Evolutionary conservation across 345 rosid genomes (phyloP), one percentile per base, ranked within the genome.

Genomic region (Rhodomyrtus tomentosa): DNA sequence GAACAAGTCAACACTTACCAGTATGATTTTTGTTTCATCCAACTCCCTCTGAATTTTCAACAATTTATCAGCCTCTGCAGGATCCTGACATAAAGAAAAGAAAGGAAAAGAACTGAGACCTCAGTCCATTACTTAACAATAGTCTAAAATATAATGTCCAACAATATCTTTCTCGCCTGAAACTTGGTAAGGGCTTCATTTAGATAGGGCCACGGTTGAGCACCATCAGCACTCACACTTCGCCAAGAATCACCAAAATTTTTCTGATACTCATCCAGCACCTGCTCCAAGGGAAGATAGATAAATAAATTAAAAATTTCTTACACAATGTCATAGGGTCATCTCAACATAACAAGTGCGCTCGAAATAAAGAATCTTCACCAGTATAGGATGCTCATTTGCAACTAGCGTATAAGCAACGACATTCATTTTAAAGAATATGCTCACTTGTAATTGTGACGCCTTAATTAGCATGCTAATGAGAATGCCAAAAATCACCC

Each of bases 1-100:
- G 48, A 27, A 82, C 20, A 27, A 76, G 21, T 54, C 10, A 32
- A 81, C 29, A 91, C 98, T 93, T 91, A 98, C 98, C 81, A 98
- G 99, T 87, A 98, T 95, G 87, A 98, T 96, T 90, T 98, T 98
- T 12, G 99, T 98, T 87, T 98, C 99, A 87, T 98, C 99, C 94
- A 98, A 92, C 87, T 96, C 99, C 91, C 97, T 94, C 89, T 96
- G 99, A 86, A 96, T 98, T 92, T 92, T 98, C 93, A 98, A 85
- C 88, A 96, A 91, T 88, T 96, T 98, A 88, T 95, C 99, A 10
- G 99, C 99, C 90, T 97, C 99, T 20, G 96, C 98, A 86, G 98
- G 99, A 87, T 97, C 98, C 99, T 97, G 92, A 86, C 85, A 48
- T 48, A 27, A 48, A 27, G 58, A 80, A 58, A 48, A 29, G 84